Conservation (phyloP, 2,329 filamentous ascomycete species). For the Cercospora zeae-maydis region DNA sequence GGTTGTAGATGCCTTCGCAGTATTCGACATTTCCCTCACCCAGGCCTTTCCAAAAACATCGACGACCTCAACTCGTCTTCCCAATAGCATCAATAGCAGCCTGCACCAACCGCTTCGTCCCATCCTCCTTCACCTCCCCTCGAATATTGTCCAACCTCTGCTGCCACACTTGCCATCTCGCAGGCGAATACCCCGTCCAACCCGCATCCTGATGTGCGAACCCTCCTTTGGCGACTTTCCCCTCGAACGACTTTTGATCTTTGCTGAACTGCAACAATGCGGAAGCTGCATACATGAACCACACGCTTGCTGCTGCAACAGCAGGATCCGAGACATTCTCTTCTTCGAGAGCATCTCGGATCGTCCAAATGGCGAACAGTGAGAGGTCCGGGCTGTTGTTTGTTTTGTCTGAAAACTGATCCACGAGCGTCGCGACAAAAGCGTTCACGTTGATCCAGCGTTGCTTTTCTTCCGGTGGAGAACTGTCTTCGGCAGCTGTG, state of each 20-base stretch:
- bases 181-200: constrained; percentile 31
- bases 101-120: constrained; percentile 20
- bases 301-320: constrained; percentile 30
- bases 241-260: constrained; percentile 31
- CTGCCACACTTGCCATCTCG: constrained; percentile 31
- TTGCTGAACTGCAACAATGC: constrained; percentile 24
- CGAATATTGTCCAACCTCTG: constrained; percentile 19
- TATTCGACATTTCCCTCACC: too few species aligned
- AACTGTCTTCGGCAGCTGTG: constrained; percentile 24
- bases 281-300: constrained; percentile 32
- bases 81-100: constrained; percentile 21
- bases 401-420: constrained; percentile 22
- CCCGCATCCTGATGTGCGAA: constrained; percentile 24
- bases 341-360: constrained; percentile 33
- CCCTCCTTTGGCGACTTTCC: constrained; percentile 31
- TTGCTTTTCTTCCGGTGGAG: constrained; percentile 19
- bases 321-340: constrained; percentile 24
- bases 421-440: constrained; percentile 29
- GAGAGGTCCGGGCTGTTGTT: constrained; percentile 29
- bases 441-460: constrained; percentile 35
- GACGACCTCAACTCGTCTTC: constrained; percentile 1
- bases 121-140: constrained; percentile 14
- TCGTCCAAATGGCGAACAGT: constrained; percentile 32
- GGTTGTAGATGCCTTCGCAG: too few species aligned
- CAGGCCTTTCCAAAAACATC: not conserved